phyloP scores from a whole-genome alignment of 2,329 filamentous ascomycete genomes.

The Fusarium hainanense region DNA sequence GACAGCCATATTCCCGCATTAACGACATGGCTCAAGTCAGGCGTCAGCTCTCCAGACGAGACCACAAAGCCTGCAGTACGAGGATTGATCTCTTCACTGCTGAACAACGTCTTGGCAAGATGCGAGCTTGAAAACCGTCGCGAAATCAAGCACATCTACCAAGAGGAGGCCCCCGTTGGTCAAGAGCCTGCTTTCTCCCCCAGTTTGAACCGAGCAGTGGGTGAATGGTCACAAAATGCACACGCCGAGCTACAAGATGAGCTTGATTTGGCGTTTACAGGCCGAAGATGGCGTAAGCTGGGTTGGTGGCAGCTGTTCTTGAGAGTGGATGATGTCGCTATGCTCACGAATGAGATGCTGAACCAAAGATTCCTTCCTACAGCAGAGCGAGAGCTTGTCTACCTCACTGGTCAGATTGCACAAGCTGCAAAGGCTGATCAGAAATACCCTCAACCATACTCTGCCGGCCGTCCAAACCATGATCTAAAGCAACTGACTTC shows the following conservation, averaged over 20 bases:
- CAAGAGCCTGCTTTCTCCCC: slow-evolving; percentile 51
- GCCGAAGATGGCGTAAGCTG: slow-evolving; percentile 81
- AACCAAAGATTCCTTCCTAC: slow-evolving; percentile 79
- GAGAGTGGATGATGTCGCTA: slow-evolving; percentile 90
- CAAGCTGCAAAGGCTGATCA: slow-evolving; percentile 53
- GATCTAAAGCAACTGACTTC: slow-evolving; percentile 40
- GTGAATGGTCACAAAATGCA: slow-evolving; percentile 79
- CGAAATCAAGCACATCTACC: slow-evolving; percentile 54
- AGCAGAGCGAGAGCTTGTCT: slow-evolving; percentile 85
- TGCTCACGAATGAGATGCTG: slow-evolving; percentile 84
- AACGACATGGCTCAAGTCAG: slow-evolving; percentile 71
- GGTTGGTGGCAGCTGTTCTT: slow-evolving; percentile 97
- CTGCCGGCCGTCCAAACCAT: slow-evolving; percentile 13
- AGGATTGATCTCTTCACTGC: slow-evolving; percentile 73
- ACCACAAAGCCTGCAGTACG: slow-evolving; percentile 74
- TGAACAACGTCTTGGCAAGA: slow-evolving; percentile 64
- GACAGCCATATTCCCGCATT: slow-evolving; percentile 75
- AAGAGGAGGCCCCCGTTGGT: slow-evolving; percentile 30
- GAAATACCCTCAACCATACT: slow-evolving; percentile 53
- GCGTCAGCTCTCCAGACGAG: slow-evolving; percentile 54
- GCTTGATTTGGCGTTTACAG: slow-evolving; percentile 80
- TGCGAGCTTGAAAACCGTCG: slow-evolving; percentile 58
- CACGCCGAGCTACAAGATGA: slow-evolving; percentile 86
- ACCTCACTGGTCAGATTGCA: slow-evolving; percentile 79
- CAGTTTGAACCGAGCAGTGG: slow-evolving; percentile 68